Evolutionary conservation across 1,284 basidiomycete species (phyloP).

Genomic region (Leucoagaricus sp.): DNA sequence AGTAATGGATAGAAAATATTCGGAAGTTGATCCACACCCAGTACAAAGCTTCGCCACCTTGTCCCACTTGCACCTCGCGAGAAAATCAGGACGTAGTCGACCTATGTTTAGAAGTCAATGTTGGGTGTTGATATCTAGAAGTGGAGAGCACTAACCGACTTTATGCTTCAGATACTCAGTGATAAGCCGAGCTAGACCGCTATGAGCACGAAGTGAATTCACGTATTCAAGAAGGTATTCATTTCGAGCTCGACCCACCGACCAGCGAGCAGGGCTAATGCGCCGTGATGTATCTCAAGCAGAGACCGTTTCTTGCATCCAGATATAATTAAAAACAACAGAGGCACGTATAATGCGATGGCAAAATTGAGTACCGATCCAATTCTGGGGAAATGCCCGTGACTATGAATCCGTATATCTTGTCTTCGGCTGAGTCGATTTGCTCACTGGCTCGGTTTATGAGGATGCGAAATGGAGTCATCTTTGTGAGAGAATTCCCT

Average conservation of each 20-base stretch:
- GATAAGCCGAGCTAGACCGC: conserved; percentile 47
- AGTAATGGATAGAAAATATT: background rate
- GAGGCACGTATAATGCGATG: conserved; percentile 48
- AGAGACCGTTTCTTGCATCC: conserved; percentile 46
- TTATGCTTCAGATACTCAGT: conserved; percentile 61
- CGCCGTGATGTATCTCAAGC: conserved; percentile 56
- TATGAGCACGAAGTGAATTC: too few relatives aligned
- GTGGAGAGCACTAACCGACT: conserved; percentile 45
- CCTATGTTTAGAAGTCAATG: too few relatives aligned
- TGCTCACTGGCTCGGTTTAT: conserved; percentile 51
- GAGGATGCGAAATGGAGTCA: conserved; percentile 51
- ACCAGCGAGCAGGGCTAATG: conserved; percentile 48
- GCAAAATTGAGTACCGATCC: conserved; percentile 46
- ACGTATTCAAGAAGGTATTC: too few relatives aligned
- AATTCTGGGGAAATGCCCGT: conserved; percentile 40
- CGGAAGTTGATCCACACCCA: conserved; percentile 48
- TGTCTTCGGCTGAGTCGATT: background rate
- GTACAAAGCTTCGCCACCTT: conserved; percentile 48
- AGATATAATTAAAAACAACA: conserved; percentile 34
- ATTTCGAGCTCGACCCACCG: too few relatives aligned
- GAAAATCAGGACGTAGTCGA: conserved; percentile 69
- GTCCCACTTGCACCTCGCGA: conserved; percentile 66
- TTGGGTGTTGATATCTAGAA: too few relatives aligned
- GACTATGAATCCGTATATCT: too few relatives aligned
- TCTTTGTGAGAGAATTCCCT: conserved; percentile 55